Evolutionary conservation across 2,329 filamentous ascomycete genomes (phyloP), one percentile per base, ranked within the genome.

Genomic region (Triangularia setosa): DNA sequence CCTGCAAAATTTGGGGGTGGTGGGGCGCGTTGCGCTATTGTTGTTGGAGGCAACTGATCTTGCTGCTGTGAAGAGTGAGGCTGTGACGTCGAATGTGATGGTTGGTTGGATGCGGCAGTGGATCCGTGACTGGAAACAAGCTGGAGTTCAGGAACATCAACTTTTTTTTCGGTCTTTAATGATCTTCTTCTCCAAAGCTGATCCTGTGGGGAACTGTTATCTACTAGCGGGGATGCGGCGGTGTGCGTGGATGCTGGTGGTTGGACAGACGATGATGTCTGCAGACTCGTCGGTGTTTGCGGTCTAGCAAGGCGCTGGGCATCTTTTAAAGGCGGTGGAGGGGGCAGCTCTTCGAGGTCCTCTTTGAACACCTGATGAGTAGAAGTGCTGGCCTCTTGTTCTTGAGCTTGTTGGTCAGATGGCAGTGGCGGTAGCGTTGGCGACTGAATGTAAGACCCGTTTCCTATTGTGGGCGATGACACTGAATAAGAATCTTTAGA

Each of bases 171-270:
- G 62, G 76, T 77, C 71, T 81, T 85, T 25, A 79, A 74, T 14
- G 82, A 83, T 55, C 84, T 79, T 60, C 84, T 78, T 63, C 79
- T 78, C 83, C 83, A 85, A 30, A 81, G 75, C 66, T 79, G 75
- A 23, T 65, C 68, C 33, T 69, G 66, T 25, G 69, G 66, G 18
- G 68, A 68, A 30, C 60, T 56, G 55, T 66, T 66, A 48, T 59
- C 57, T 23, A 24, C 53, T 53, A 68, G 61, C 25, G 65, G 65
- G 28, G 65, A 63, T 54, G 64, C 53, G 40, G 40, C 40, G 30
- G 58, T 55, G 33, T 57, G 63, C 57, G 59, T 54, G n/a, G 64
- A 61, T 18, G 66, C 60, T 9, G 61, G 48, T 55, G 67, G 58
- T 58, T 65, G 67, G 24, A 55, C 60, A 30, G 57, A 21, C n/a